Base-by-base conservation (phyloP, 108 stramenopile genomes). In the Nitzschia palea region DNA sequence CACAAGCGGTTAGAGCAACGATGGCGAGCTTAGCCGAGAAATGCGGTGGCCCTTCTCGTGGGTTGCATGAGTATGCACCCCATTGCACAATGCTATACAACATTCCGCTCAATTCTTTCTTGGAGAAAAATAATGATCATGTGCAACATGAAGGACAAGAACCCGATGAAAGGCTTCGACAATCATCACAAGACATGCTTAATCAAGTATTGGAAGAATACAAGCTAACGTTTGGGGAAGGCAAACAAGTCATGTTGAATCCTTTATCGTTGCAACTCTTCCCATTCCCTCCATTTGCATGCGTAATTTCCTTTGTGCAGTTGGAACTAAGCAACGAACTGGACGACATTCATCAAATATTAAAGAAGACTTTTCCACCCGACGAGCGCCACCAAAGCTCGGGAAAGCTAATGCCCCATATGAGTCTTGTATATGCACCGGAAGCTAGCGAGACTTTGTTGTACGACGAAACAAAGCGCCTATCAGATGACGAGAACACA, bases 21-120 rank as follows among this genome's bases (percentile, higher is more conserved):
- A 48, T 48, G 47, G 47, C 47, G 18, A 18, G n/a, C 5, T 18
- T 48, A 48, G 47, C 47, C n/a, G 8, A n/a, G 8, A 10, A 48
- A 20, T 48, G 47, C 22, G 47, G 47, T 4, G 47, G 47, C 47
- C 8, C 8, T 8, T 5, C 47, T 4, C 9, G 18, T 48, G 47
- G 47, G 18, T 8, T 48, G 47, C 8, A 48, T 18, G 47, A 48
- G 47, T 48, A 20, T 20, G 47, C 18, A 4, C 47, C 47, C 4
- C 47, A 48, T 48, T 48, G 47, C n/a, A 48, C 47, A 18, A 48
- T 48, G 47, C 47, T 48, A 20, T 48, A 48, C 47, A 48, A 48
- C n/a, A 48, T 48, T 20, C 8, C 47, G 15, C 17, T 20, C 18
- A 12, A 48, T 20, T 20, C 4, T 48, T 48, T 48, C 47, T 10